Percentiles rank a stretch among this genome's conserved stretches.
phyloP scores from a whole-genome alignment of 257 asterid species.

The Solanum infundibuliforme region DNA sequence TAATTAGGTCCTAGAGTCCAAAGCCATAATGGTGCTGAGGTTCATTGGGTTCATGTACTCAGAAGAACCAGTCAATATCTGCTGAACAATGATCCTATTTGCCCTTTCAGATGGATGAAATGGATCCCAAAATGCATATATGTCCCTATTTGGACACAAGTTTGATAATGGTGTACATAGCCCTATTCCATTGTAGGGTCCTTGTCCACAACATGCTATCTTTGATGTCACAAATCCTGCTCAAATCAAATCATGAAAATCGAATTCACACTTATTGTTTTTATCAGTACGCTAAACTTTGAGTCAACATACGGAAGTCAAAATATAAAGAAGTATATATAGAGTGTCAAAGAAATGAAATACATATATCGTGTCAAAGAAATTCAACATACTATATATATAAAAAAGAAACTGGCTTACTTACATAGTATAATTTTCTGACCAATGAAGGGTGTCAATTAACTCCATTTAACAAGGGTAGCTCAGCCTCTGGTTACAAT shows the following conservation, averaged over 20 bases:
- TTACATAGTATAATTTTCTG: not conserved
- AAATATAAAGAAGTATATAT: not conserved
- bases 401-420: not conserved
- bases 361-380: not conserved
- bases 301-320: not conserved
- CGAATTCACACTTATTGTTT: not conserved
- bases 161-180: constrained; percentile 59
- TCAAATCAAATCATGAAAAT: not conserved
- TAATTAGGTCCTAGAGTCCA: constrained; percentile 33
- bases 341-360: not conserved
- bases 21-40: constrained; percentile 40
- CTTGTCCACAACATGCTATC: constrained; percentile 82
- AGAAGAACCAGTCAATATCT: constrained; percentile 36
- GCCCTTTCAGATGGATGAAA: constrained; percentile 80
- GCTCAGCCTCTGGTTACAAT: not conserved
- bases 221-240: constrained; percentile 69
- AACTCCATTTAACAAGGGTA: not conserved
- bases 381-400: not conserved
- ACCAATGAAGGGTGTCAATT: not conserved
- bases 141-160: constrained; percentile 64
- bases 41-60: constrained; percentile 66
- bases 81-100: constrained; percentile 50
- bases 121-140: constrained; percentile 70
- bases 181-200: constrained; percentile 70
- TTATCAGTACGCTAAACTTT: not conserved